Evolutionary conservation across 495 filamentous ascomycete species (phyloP).

Genomic region (Hyaloscypha hepaticicola): DNA sequence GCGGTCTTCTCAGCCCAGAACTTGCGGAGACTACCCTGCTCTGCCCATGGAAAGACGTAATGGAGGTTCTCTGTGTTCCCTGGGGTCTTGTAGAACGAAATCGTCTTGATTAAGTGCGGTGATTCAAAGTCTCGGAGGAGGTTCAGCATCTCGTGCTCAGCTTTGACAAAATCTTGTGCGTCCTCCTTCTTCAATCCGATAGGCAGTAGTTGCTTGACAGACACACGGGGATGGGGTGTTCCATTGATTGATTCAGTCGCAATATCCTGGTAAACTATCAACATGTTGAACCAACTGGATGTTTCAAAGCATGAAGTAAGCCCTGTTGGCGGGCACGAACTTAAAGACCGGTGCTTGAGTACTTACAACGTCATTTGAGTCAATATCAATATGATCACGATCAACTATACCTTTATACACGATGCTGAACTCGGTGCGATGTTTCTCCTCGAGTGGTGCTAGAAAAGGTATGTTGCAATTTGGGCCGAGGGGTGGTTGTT

Average conservation of each 20-base stretch:
- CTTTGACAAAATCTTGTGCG: background rate
- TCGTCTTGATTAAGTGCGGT: conserved; percentile 21
- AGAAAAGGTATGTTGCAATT: conserved; percentile 9
- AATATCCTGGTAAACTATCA: conserved; percentile 10
- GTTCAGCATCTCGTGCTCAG: conserved; percentile 1
- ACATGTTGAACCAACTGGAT: background rate
- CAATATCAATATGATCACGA: background rate
- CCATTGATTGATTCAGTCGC: conserved; percentile 3
- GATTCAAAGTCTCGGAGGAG: conserved; percentile 10
- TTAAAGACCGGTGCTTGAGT: conserved; percentile 10
- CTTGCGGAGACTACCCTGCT: conserved; percentile 23
- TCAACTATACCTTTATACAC: conserved; percentile 8
- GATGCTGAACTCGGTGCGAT: conserved; percentile 14
- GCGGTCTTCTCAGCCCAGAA: conserved; percentile 14
- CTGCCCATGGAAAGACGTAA: conserved; percentile 28
- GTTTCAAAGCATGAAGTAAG: background rate
- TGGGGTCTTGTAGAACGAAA: conserved; percentile 20
- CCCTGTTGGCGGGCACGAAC: conserved; percentile 1
- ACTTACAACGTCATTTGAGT: conserved; percentile 8
- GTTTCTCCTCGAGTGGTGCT: conserved; percentile 1
- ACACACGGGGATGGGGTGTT: background rate
- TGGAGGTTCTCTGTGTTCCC: conserved; percentile 12
- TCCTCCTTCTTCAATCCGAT: conserved; percentile 12
- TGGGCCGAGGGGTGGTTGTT: background rate
- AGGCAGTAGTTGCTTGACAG: conserved; percentile 12